phyloP scores from a whole-genome alignment of 345 rosid species.

The Viola odorata region DNA sequence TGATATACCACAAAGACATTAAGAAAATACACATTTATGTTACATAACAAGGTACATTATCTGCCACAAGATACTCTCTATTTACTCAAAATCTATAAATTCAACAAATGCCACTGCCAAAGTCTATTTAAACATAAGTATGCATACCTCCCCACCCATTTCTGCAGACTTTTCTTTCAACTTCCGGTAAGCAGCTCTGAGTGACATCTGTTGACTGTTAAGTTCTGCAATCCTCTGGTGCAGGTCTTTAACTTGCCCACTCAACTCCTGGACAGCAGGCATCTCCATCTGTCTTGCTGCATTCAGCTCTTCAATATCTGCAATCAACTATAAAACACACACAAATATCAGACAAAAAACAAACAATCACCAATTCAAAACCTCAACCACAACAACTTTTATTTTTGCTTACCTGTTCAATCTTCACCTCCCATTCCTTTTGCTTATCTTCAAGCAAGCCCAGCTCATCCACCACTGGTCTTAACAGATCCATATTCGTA shows the following conservation, averaged over 20 bases:
- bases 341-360: constrained; percentile 11
- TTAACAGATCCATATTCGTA: constrained; percentile 58
- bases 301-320: constrained; percentile 56
- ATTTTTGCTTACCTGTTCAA: constrained; percentile 48
- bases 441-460: constrained; percentile 60
- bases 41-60: not conserved
- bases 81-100: not conserved
- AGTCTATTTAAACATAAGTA: not conserved
- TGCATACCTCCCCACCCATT: constrained; percentile 57
- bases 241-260: constrained; percentile 55
- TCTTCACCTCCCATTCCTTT: constrained; percentile 55
- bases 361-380: constrained; percentile 11
- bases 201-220: constrained; percentile 69
- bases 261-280: constrained; percentile 68
- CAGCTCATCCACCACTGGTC: constrained; percentile 51
- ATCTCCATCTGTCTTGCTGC: constrained; percentile 61
- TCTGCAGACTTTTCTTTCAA: constrained; percentile 57
- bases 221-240: constrained; percentile 53
- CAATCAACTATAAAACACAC: constrained; percentile 50
- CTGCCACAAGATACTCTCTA: not conserved
- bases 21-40: constrained; percentile 3
- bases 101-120: not conserved
- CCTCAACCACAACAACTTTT: not conserved
- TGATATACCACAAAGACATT: not conserved
- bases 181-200: constrained; percentile 46